A percentile compares a stretch with the other conserved stretches of the same genome.
Evolutionary conservation across 441 rosid genomes (phyloP).

Genomic region (Bruguiera hainesii): DNA sequence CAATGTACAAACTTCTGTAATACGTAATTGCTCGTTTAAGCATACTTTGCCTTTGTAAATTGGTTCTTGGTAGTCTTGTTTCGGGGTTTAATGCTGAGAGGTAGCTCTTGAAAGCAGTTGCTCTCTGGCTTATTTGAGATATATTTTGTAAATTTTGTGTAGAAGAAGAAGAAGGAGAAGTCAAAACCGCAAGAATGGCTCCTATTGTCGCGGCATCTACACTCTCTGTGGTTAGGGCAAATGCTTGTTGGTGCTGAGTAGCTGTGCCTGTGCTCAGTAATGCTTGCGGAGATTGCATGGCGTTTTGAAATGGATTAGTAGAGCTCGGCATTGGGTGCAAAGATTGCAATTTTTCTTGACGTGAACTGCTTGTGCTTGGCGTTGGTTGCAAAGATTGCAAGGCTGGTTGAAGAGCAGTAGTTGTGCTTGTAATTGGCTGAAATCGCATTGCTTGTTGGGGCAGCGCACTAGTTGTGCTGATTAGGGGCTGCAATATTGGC

Average conservation of each 20-base stretch:
- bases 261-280: constrained; percentile 1
- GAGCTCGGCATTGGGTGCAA: constrained; percentile 1
- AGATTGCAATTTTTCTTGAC: neutral
- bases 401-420: constrained; percentile 8
- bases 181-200: constrained; percentile 65
- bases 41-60: constrained; percentile 29
- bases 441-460: neutral
- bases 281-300: constrained; percentile 20
- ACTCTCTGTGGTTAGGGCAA: constrained; percentile 29
- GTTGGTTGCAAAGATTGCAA: constrained; percentile 8
- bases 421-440: neutral
- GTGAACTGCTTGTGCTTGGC: neutral
- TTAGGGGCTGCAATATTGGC: neutral
- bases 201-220: constrained; percentile 54
- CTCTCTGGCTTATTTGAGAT: constrained; percentile 17
- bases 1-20: constrained; percentile 31
- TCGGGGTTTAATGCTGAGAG: constrained; percentile 1
- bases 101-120: constrained; percentile 42
- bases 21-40: constrained; percentile 47
- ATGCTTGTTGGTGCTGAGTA: constrained; percentile 29
- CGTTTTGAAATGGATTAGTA: constrained; percentile 6
- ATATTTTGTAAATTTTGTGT: constrained; percentile 13
- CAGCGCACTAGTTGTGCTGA: constrained; percentile 3
- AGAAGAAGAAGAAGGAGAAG: constrained; percentile 42
- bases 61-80: constrained; percentile 14